Evolutionary conservation across 2,329 filamentous ascomycete species (phyloP), one percentile per base, ranked within the genome.

Genomic region (Alternaria novae-zelandiae): DNA sequence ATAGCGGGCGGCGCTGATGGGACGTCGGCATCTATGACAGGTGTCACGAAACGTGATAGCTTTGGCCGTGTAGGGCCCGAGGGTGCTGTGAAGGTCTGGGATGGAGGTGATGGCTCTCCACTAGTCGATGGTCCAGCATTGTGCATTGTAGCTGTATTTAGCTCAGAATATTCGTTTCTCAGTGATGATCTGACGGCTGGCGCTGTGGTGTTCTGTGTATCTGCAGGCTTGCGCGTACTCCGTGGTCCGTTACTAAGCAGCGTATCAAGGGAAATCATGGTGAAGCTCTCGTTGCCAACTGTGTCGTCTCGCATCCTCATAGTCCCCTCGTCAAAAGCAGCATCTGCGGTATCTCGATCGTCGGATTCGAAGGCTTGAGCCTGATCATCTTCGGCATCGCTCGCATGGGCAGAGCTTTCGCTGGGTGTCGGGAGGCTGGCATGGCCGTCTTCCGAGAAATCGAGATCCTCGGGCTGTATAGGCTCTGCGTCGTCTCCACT

Each of bases 271-370:
- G 83, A 84, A 1, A 86, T 78, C 80, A 86, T 84, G 61, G 82
- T 86, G 70, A 86, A 85, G 57, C 82, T 82, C 66, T 85, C 83
- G 63, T 83, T 84, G 46, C 82, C 78, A n/a, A 84, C 75, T 10
- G 80, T 78, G 43, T 85, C 83, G 21, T 83, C 83, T 5, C 70
- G 74, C 71, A 75, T 74, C 13, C 75, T 70, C 4, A 74, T 78
- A 1, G 72, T 65, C n/a, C 72, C 73, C 64, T 78, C 74, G 11
- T 79, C 74, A 55, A 76, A 74, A 1, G 68, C 72, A 63, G 70
- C 76, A 11, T 70, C 60, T 28, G 70, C 72, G 41, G 70, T 21
- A 21, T 21, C 21, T 21, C 21, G 65, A 25, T 75, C 68, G 20
- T 68, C 65, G 43, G 68, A 59, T 36, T 68, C 62, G 4, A 43